Conservation (phyloP, 345 rosid species). For the Eucalyptus regnans region DNA sequence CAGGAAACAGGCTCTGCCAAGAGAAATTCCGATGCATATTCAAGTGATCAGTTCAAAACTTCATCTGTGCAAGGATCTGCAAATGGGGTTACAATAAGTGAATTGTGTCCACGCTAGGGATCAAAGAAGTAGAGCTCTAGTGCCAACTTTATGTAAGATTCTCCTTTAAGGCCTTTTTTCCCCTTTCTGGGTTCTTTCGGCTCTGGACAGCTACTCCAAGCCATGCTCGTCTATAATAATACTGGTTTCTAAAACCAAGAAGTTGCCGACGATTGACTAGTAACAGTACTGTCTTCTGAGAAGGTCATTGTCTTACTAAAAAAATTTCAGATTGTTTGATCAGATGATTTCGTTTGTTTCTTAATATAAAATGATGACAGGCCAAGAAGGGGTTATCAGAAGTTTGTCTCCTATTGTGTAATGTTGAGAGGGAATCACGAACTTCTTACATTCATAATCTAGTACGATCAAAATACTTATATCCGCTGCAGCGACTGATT, state of each 20-base stretch:
- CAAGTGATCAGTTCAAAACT: neutral
- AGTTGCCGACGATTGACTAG: neutral
- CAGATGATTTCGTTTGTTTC: neutral
- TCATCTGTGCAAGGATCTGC: slow-evolving; percentile 5
- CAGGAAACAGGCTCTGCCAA: neutral
- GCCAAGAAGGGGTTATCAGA: neutral
- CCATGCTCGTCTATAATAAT: neutral
- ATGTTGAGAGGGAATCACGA: neutral
- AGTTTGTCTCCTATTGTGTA: neutral
- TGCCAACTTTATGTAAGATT: neutral
- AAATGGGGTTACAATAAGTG: slow-evolving; percentile 24
- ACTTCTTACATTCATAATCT: neutral
- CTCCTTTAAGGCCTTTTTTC: neutral
- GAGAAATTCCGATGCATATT: neutral
- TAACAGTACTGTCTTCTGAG: neutral
- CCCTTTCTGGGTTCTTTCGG: neutral
- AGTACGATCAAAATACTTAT: neutral
- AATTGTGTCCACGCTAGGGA: slow-evolving; percentile 19
- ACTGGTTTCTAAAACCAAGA: neutral
- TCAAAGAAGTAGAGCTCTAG: neutral
- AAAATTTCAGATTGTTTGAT: neutral
- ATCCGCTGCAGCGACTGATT: neutral
- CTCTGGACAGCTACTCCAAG: neutral
- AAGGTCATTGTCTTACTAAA: neutral
- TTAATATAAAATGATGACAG: neutral